These are phyloP conservation scores for Pezicula radicicola DNA, from an alignment of 2,329 filamentous ascomycete genomes.

Conservation along the genomic window DNA sequence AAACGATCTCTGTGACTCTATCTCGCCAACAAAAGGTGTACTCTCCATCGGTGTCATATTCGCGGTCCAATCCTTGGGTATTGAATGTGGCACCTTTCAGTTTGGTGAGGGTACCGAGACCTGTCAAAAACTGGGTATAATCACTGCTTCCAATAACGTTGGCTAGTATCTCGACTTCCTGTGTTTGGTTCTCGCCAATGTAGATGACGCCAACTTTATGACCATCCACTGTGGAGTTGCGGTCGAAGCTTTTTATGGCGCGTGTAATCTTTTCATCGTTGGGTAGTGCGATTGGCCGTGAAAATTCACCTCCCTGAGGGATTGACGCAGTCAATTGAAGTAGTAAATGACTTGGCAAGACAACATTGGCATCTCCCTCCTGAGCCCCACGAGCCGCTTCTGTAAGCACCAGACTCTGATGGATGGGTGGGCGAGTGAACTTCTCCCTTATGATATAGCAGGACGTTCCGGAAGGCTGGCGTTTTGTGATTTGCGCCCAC, in stretches of 20 bases:
- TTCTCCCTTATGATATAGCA: constrained; percentile 51
- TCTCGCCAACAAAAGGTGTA: constrained; percentile 94
- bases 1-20: constrained; percentile 90
- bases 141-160: constrained; percentile 85
- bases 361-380: constrained; percentile 51
- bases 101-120: constrained; percentile 76
- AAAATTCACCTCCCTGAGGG: constrained; percentile 52
- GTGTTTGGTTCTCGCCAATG: constrained; percentile 80
- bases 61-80: constrained; percentile 82
- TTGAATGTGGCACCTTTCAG: constrained; percentile 86
- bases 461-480: constrained; percentile 67
- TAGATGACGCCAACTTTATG: constrained; percentile 96
- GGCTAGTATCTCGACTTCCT: constrained; percentile 79
- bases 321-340: constrained; percentile 65
- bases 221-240: constrained; percentile 84
- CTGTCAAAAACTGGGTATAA: constrained; percentile 81
- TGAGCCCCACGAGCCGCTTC: constrained; percentile 49
- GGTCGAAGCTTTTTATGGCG: constrained; percentile 79
- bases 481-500: constrained; percentile 68
- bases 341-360: constrained; percentile 72
- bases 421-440: constrained; percentile 54
- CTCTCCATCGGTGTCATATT: constrained; percentile 76
- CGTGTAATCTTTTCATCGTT: constrained; percentile 51
- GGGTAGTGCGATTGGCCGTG: constrained; percentile 74
- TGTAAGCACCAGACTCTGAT: constrained; percentile 47